Base-by-base conservation (phyloP, 306 rosid species). In the Arachis stenosperma region DNA sequence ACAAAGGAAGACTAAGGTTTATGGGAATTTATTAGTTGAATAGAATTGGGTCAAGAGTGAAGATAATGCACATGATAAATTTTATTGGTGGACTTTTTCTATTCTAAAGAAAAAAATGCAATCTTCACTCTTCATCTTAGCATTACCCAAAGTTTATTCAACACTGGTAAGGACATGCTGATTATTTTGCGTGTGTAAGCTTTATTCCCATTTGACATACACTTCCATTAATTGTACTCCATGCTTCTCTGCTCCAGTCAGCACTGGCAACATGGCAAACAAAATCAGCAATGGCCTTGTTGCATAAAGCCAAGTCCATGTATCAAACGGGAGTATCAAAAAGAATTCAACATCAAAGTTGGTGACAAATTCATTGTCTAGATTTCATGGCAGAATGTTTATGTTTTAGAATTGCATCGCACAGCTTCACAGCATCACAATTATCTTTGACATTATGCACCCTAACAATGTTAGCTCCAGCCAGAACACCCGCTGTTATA, bases 401-500 rank as follows among this genome's bases (percentile, higher is more conserved):
- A 56, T 59, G 75, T 80, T 84, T 89, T 14, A 68, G 82, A 73
- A 88, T 78, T 76, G 96, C 90, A 78, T 94, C 89, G 37, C 99
- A 88, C 52, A 94, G 70, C 76, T 86, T 94, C 71, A 77, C 95
- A 10, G 97, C 92, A 77, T 94, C 95, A 47, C 83, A 47, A 70
- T 87, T 91, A 67, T 85, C 92, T 79, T 87, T 86, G 41, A 94
- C 89, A 70, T 94, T 94, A 78, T 91, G 97, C 58, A 91, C 97
- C 79, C 99, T 86, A 27, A 88, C 90, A 50, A 94, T 89, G 78
- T 94, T 87, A 46, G 96, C 99, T 61, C 97, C 96, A 6, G 84
- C 86, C 44, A 91, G 75, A 61, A 94, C 84, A 40, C 87, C 78
- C 9, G 86, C 75, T 6, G 95, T 84, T 56, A 91, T 81, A 12